Evolutionary conservation across 2,329 filamentous ascomycete genomes (phyloP), one percentile per base, ranked within the genome.

Genomic region (Torrubiellomyces zombiae): DNA sequence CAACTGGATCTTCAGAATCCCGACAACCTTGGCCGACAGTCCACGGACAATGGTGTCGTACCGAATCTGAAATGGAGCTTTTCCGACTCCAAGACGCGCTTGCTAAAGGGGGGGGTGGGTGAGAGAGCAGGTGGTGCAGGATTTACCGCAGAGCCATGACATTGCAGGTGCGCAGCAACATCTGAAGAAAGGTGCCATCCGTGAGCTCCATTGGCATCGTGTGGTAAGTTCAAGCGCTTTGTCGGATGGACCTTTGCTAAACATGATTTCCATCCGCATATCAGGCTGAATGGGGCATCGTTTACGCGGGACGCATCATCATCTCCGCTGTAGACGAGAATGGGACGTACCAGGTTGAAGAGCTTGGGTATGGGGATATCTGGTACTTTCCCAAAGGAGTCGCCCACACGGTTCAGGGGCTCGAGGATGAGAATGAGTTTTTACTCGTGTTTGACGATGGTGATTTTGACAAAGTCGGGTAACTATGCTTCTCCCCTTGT

Each of bases 51-150:
- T 23, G 74, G 73, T 10, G 50, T 61, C 8, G 71, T 78, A 1
- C 65, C 67, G 0, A 78, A 77, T 39, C 51, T 76, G 35, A 77
- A 76, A 42, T 67, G 72, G 73, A 65, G 67, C 26, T 77, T 78
- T 47, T 75, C 69, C 1, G 66, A 75, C 43, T 75, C 69, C 14
- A 71, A 67, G 48, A 72, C 67, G 2, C 58, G 58, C 14, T 55
- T 76, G 18, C 55, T 70, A 25, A 61, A 60, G 14, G 73, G 72
- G 2, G n/a, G 73, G 74, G 3, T 78, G 71, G 71, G 62, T 67
- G 2, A 58, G 72, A 14, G 63, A 75, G 44, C 70, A 76, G 38
- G 67, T 75, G 27, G 59, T 75, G 23, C 63, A 65, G n/a, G 74
- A 78, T 40, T 45, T 78, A 6, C 73, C 74, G 0, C 51, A 60